A percentile compares a stretch with the other conserved stretches of the same genome.
Conservation (phyloP, 495 filamentous ascomycete species). For the Gamarada debralockiae region DNA sequence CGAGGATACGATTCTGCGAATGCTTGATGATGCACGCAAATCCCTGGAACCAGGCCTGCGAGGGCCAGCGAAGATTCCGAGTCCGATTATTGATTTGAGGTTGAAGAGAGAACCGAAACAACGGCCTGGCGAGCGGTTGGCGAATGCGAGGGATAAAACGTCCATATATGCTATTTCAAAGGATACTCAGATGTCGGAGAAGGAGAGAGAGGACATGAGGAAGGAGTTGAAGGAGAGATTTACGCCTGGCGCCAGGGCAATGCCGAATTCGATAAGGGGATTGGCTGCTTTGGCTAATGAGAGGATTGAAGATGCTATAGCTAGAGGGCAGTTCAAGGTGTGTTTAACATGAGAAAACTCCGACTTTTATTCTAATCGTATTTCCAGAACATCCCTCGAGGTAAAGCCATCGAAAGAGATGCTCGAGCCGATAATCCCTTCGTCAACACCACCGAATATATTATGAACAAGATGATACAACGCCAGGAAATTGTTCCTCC, state of each 20-base stretch:
- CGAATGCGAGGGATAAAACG: slow-evolving; percentile 74
- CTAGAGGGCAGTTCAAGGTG: slow-evolving; percentile 79
- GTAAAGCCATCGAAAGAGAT: slow-evolving; percentile 74
- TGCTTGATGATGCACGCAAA: slow-evolving; percentile 82
- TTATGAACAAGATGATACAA: slow-evolving; percentile 98
- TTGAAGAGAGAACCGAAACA: slow-evolving; percentile 38
- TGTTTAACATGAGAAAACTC: not conserved
- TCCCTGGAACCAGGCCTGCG: slow-evolving; percentile 51
- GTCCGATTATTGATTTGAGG: slow-evolving; percentile 56
- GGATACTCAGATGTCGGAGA: slow-evolving; percentile 53
- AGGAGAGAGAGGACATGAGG: slow-evolving; percentile 65
- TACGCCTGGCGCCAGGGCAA: slow-evolving; percentile 61
- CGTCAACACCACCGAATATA: slow-evolving; percentile 94
- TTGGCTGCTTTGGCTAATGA: slow-evolving; percentile 84
- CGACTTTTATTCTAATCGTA: not conserved
- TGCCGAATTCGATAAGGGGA: slow-evolving; percentile 77
- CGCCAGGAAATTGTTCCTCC: slow-evolving; percentile 81
- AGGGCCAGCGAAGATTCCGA: slow-evolving; percentile 44
- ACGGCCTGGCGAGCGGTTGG: slow-evolving; percentile 56
- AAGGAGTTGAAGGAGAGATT: slow-evolving; percentile 80
- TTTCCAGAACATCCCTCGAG: slow-evolving; percentile 64
- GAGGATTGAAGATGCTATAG: slow-evolving; percentile 91
- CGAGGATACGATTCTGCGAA: slow-evolving; percentile 76
- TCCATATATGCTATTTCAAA: slow-evolving; percentile 65
- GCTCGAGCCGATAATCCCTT: slow-evolving; percentile 83